Conservation (phyloP, 176 grass and related monocot species). For the Musa schizocarpa region DNA sequence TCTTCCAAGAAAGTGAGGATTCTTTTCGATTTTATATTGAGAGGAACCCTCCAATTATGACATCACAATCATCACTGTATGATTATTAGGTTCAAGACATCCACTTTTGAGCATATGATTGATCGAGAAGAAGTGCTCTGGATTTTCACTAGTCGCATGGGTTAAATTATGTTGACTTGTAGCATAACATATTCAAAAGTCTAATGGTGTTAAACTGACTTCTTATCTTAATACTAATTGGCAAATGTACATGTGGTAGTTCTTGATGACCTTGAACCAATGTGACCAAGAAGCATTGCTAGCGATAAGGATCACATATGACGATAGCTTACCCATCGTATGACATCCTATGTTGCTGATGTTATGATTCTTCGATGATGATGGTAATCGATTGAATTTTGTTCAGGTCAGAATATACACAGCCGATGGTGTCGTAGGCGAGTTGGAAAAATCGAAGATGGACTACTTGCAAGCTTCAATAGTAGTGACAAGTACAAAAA, state of each 20-base stretch:
- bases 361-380: not conserved
- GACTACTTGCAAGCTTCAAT: conserved; percentile 86
- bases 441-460: conserved; percentile 75
- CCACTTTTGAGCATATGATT: no score
- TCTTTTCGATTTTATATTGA: no score
- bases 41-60: no score
- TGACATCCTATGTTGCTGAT: not conserved
- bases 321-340: not conserved
- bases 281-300: not conserved
- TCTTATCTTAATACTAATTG: no score
- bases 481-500: conserved; percentile 49
- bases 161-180: no score
- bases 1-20: no score
- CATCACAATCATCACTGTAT: no score
- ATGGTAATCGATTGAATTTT: not conserved
- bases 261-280: not conserved
- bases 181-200: no score
- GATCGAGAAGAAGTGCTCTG: no score
- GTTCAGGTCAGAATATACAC: conserved; percentile 71
- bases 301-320: not conserved
- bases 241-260: not conserved
- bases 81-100: no score
- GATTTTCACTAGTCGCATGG: no score
- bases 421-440: conserved; percentile 35
- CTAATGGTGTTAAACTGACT: no score